These are phyloP conservation scores for Aegilops tauschii DNA, from an alignment of 176 grass and related monocot genomes.

Conservation along the genomic window DNA sequence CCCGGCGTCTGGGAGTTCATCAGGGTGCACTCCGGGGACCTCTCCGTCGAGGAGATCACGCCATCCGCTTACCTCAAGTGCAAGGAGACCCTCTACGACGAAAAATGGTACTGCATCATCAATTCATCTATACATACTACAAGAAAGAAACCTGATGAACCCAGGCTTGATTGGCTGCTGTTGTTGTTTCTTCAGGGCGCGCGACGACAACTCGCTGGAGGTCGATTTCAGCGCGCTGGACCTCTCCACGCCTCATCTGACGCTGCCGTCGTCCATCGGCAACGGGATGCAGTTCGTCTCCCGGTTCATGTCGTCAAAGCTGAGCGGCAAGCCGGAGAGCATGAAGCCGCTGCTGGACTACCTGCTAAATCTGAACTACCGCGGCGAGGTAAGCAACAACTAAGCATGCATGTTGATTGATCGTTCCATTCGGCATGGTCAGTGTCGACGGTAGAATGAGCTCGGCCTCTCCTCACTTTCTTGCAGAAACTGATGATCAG, in stretches of 20 bases:
- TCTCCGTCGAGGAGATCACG: constrained; percentile 61
- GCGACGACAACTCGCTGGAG: constrained; percentile 80
- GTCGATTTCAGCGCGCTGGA: constrained; percentile 81
- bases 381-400: constrained; percentile 53
- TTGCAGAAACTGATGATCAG: constrained; percentile 94
- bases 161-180: neutral
- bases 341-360: constrained; percentile 85
- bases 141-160: neutral
- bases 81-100: constrained; percentile 64
- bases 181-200: constrained; percentile 48
- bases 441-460: neutral
- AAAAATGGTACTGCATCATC: constrained; percentile 40
- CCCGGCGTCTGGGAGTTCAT: constrained; percentile 85
- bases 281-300: constrained; percentile 75
- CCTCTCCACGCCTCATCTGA: constrained; percentile 57
- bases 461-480: neutral
- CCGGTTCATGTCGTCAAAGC: constrained; percentile 67
- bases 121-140: neutral
- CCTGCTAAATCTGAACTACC: constrained; percentile 53
- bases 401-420: neutral
- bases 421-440: neutral
- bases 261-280: constrained; percentile 81
- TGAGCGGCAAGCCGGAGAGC: constrained; percentile 52
- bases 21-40: constrained; percentile 56
- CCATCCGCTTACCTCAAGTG: constrained; percentile 53